Percentiles rank a stretch among this genome's conserved stretches.
These are phyloP conservation scores for Calonectria ilicicola DNA, from an alignment of 2,329 filamentous ascomycete genomes.

Conservation along the genomic window DNA sequence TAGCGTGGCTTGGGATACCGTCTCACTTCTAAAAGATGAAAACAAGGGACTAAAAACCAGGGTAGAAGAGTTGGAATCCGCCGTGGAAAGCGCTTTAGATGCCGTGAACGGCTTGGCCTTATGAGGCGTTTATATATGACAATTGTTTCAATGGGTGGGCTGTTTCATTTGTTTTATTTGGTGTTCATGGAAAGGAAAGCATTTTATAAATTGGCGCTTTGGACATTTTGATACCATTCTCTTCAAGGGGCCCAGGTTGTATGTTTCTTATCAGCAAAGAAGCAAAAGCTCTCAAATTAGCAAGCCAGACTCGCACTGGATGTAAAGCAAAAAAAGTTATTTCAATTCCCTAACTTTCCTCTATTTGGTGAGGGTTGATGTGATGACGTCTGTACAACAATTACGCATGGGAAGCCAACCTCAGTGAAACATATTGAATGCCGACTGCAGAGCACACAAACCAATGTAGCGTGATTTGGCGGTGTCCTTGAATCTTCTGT, in stretches of 20 bases:
- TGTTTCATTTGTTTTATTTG: slow-evolving; percentile 20
- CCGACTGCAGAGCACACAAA: background rate
- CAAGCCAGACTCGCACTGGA: background rate
- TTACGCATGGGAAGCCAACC: background rate
- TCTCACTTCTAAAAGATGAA: slow-evolving; percentile 71
- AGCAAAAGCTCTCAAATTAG: slow-evolving; percentile 21
- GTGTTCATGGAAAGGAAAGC: slow-evolving; percentile 31
- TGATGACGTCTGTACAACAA: background rate
- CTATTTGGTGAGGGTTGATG: background rate
- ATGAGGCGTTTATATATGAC: slow-evolving; percentile 35
- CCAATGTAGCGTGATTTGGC: background rate
- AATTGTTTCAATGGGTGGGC: background rate
- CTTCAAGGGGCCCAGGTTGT: slow-evolving; percentile 31
- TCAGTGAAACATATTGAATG: background rate
- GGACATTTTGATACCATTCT: slow-evolving; percentile 44
- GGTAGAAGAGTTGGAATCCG: slow-evolving; percentile 69
- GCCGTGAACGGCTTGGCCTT: slow-evolving; percentile 67
- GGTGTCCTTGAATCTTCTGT: background rate
- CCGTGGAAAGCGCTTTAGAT: slow-evolving; percentile 71
- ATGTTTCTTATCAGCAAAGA: slow-evolving; percentile 31
- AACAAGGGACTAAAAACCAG: slow-evolving; percentile 71
- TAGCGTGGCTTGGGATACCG: slow-evolving; percentile 74
- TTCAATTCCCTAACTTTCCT: background rate
- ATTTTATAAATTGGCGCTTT: slow-evolving; percentile 37
- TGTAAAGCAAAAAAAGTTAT: background rate